A percentile compares a stretch with the other conserved stretches of the same genome.
Evolutionary conservation across 2,329 filamentous ascomycete genomes (phyloP).

Genomic region (Pseudocercospora ulei): DNA sequence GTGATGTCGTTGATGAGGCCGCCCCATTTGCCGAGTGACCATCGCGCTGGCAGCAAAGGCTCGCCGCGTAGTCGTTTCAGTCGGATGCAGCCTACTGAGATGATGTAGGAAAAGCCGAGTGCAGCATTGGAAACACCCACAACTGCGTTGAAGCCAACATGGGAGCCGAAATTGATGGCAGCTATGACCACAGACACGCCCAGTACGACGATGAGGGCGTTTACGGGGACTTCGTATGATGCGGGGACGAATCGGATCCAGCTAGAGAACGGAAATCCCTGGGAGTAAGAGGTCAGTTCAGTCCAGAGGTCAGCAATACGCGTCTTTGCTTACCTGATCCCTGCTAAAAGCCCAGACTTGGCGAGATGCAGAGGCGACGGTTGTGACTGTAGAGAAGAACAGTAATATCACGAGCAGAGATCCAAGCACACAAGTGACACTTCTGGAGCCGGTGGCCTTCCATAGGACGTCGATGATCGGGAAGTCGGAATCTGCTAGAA

Average conservation of each 20-base stretch:
- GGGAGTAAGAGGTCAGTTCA: conserved; percentile 8
- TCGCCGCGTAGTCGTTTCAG: conserved; percentile 30
- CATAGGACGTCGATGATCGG: conserved; percentile 31
- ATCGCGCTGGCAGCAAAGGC: conserved; percentile 29
- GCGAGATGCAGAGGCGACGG: conserved; percentile 31
- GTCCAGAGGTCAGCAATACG: neutral
- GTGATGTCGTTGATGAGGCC: conserved; percentile 32
- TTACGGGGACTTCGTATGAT: conserved; percentile 30
- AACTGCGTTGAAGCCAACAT: conserved; percentile 37
- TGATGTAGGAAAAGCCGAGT: conserved; percentile 32
- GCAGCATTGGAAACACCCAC: conserved; percentile 36
- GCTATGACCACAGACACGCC: conserved; percentile 32
- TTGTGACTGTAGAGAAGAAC: conserved; percentile 34
- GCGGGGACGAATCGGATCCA: conserved; percentile 32
- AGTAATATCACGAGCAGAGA: conserved; percentile 30
- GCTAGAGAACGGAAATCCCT: conserved; percentile 32
- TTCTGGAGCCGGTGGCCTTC: conserved; percentile 28
- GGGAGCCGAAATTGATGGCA: conserved; percentile 39
- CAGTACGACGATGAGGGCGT: conserved; percentile 30
- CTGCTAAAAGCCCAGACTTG: conserved; percentile 33
- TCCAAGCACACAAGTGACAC: conserved; percentile 30
- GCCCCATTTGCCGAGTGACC: conserved; percentile 32
- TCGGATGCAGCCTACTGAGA: conserved; percentile 31
- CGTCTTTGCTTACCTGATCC: conserved; percentile 23
- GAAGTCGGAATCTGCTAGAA: conserved; percentile 26